Percentiles rank a stretch among this genome's conserved stretches.
phyloP scores from a whole-genome alignment of 75 land plant species.

The Cunninghamia lanceolata region DNA sequence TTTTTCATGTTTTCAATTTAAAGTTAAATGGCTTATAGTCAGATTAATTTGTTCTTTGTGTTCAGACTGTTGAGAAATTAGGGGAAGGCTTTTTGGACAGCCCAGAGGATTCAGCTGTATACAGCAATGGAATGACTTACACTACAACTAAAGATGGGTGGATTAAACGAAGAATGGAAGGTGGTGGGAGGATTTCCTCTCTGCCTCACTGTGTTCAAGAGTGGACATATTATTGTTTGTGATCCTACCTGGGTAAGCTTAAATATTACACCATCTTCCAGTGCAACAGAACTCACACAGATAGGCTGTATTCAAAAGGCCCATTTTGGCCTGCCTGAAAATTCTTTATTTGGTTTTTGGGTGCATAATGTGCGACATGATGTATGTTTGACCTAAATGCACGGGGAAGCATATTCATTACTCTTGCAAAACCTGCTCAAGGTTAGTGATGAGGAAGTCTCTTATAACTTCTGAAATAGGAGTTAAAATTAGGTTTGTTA shows the following conservation, averaged over 20 bases:
- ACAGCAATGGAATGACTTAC: slow-evolving; percentile 30
- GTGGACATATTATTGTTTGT: slow-evolving; percentile 52
- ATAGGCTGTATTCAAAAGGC: no score
- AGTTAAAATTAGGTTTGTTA: slow-evolving; percentile 39
- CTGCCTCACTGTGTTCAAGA: slow-evolving; percentile 36
- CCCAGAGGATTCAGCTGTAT: slow-evolving; percentile 53
- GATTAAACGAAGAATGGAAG: slow-evolving; percentile 63
- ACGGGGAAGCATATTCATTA: neutral
- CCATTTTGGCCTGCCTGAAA: no score
- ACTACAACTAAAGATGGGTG: slow-evolving; percentile 68
- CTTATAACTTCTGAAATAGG: slow-evolving; percentile 51
- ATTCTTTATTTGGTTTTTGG: neutral
- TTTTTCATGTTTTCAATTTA: no score
- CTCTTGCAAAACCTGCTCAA: slow-evolving; percentile 54
- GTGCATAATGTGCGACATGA: neutral
- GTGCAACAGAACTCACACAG: no score
- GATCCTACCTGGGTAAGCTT: slow-evolving; percentile 42
- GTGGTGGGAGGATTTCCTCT: slow-evolving; percentile 30
- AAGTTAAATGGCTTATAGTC: no score
- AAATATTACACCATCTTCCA: no score
- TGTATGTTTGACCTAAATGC: neutral
- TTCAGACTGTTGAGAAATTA: slow-evolving; percentile 35
- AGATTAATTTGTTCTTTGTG: no score
- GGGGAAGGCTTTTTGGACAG: slow-evolving; percentile 48
- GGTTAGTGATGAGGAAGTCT: slow-evolving; percentile 39